Evolutionary conservation across 2,329 filamentous ascomycete genomes (phyloP), one percentile per base, ranked within the genome.

Genomic region (Colletotrichum horii): DNA sequence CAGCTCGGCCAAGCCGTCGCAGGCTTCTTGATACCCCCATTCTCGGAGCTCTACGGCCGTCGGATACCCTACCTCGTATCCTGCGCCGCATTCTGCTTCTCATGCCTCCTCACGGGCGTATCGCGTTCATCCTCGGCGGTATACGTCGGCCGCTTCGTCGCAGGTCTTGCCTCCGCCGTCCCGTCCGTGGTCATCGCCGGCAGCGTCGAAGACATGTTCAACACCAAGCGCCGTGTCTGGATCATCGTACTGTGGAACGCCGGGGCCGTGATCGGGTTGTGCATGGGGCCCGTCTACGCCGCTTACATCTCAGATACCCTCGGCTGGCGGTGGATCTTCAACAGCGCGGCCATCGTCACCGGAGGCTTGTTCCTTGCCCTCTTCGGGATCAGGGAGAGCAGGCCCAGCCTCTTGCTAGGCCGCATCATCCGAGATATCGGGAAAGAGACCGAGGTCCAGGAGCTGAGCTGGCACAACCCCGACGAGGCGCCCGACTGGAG

Each of bases 121-220:
- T 81, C 83, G 2, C 84, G 80, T 7, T 83, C 82, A 1, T 72
- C 88, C 3, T 75, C 82, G 1, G 83, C 81, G 0, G 83, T 86
- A 3, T 78, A 85, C n/a, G 58, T 86, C 4, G 86, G 86, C 28
- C 83, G 88, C 8, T 83, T 88, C 43, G 26, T 86, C 6, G 84
- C 85, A 5, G 88, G 88, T 0, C 77, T 88, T 7, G 79, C 87
- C 12, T 88, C 88, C 0, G 87, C 88, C 6, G 84, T 88, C 15
- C 88, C 88, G 3, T 84, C 86, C 0, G 85, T 87, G 26, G 86
- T 89, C 8, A 84, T 86, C 11, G 83, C 85, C 0, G 87, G 88
- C 2, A 88, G 85, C 66, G 83, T 89, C 36, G 88, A 90, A 74
- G 88, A 90, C 75, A 84, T 90, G 79, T 89, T 85, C 81, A 85